Base-by-base conservation (phyloP, 768 basidiomycete genomes). In the Tephrocybe sp. region DNA sequence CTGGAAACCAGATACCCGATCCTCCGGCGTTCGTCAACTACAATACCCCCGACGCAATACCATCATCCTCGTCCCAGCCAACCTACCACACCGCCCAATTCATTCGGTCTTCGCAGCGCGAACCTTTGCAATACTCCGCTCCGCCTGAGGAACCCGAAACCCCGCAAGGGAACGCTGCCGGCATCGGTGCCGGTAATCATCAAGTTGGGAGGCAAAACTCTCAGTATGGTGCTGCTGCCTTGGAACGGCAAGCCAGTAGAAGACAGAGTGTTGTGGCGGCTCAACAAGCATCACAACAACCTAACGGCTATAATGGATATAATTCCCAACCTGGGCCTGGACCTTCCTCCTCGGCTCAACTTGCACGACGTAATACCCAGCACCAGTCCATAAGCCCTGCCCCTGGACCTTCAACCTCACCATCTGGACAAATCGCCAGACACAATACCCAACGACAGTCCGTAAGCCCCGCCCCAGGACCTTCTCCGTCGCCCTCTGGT, bases 1-100 rank as follows among this genome's bases (percentile, higher is more conserved):
- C 94, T 2, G 96, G 94, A 33, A 83, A 79, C 54, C 74, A 81
- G 52, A 94, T 98, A 42, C 92, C 93, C 0, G 92, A 97, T 56
- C 82, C 92, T 7, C 93, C 92, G 14, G 66, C 78, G 14, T 97
- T 93, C 67, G 82, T 95, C 66, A 89, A 93, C 71, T 92, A 90
- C 65, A 78, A 81, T 34, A 78, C 76, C 38, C 78, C 82, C 20
- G 83, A 84, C 50, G 79, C 85, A 8, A 77, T 84, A 20, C 82
- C 84, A 6, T 78, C 78, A 22, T 80, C 79, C 16, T 80, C 75
- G 11, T 72, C 76, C 57, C 74, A 82, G 23, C 74, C 83, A 2
- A 74, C 79, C 0, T 81, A 75, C 45, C 83, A 80, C 32, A 68
- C 76, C 2, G 79, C 89, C 33, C 74, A 71, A 49, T 91, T 85